These are phyloP conservation scores for Blumeria graminis DNA, from an alignment of 2,329 filamentous ascomycete species.

Conservation along the genomic window DNA sequence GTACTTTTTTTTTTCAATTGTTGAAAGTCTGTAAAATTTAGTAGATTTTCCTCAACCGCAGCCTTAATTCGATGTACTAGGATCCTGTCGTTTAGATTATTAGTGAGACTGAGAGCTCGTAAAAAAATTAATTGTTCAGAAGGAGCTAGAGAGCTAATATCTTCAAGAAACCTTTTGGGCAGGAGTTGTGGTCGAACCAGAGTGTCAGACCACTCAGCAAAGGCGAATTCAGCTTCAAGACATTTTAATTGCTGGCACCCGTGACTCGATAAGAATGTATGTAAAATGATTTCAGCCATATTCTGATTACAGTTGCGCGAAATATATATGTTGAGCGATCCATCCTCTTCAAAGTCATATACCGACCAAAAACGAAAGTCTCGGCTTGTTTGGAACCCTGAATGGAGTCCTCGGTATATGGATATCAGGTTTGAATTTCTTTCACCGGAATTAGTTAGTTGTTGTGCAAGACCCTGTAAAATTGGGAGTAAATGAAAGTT, in stretches of 20 bases:
- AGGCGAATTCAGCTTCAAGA: constrained; percentile 18
- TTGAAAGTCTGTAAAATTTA: constrained; percentile 6
- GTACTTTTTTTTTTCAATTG: constrained; percentile 19
- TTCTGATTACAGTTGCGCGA: constrained; percentile 20
- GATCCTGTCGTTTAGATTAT: constrained; percentile 2
- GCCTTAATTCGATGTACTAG: constrained; percentile 4
- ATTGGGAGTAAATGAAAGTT: constrained; percentile 5
- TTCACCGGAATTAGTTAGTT: constrained; percentile 3
- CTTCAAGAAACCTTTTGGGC: constrained; percentile 17
- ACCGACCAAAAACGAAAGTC: constrained; percentile 20
- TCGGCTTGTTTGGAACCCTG: constrained; percentile 17
- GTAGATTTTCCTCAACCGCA: constrained; percentile 5
- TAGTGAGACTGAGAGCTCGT: constrained; percentile 4
- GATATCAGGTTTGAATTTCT: constrained; percentile 14
- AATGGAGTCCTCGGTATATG: constrained; percentile 18
- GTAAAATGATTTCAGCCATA: constrained; percentile 19
- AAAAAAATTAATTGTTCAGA: constrained; percentile 8
- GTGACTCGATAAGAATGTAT: constrained; percentile 21
- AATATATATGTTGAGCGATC: constrained; percentile 16
- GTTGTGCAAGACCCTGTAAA: constrained; percentile 7
- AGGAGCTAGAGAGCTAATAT: constrained; percentile 19
- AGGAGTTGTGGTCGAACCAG: constrained; percentile 7
- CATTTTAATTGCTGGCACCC: constrained; percentile 19
- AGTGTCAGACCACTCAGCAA: constrained; percentile 17
- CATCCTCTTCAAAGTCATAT: constrained; percentile 11